These are phyloP conservation scores for Nicotiana noctiflora DNA, from an alignment of 257 asterid genomes.

Conservation along the genomic window DNA sequence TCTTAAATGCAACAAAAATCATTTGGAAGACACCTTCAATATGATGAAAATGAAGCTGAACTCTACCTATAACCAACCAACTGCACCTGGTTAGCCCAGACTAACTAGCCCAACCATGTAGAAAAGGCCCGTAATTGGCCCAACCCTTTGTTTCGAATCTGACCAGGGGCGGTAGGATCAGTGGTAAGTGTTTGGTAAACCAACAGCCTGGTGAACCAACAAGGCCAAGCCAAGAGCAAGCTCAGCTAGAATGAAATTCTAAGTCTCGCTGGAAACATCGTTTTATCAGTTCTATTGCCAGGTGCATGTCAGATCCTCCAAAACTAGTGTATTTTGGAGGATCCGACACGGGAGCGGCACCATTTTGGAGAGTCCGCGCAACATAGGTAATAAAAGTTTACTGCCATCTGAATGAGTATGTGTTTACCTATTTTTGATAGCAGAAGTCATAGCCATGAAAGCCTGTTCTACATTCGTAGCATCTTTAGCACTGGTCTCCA, in stretches of 20 bases:
- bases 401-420: not conserved
- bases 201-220: not conserved
- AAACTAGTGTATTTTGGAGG: no score
- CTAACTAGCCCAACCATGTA: not conserved
- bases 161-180: not conserved
- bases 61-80: not conserved
- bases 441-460: constrained; percentile 8
- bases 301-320: no score
- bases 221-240: not conserved
- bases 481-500: constrained; percentile 13
- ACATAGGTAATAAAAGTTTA: no score
- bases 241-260: not conserved
- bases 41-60: not conserved
- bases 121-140: not conserved
- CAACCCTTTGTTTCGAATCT: not conserved
- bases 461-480: constrained; percentile 10
- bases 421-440: constrained; percentile 6
- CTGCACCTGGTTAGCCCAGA: not conserved
- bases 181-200: not conserved
- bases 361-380: no score
- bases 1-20: not conserved
- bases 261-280: not conserved
- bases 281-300: not conserved
- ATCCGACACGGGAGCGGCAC: no score
- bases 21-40: not conserved